A percentile compares a stretch with the other conserved stretches of the same genome.
phyloP scores from a whole-genome alignment of 768 basidiomycete genomes.

The Mycena galopus region DNA sequence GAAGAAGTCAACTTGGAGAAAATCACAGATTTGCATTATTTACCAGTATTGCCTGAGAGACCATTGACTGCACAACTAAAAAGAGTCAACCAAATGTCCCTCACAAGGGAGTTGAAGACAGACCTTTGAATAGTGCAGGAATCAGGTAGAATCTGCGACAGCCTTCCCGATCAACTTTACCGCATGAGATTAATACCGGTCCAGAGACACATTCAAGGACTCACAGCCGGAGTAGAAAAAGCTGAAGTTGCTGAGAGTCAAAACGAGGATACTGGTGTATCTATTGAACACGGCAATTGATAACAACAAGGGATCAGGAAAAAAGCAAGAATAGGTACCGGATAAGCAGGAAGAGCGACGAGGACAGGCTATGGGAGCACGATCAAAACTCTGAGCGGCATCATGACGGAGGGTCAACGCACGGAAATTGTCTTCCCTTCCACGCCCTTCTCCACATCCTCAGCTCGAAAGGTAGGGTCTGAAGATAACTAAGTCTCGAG shows the following conservation, averaged over 20 bases:
- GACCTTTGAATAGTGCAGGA: constrained; percentile 75
- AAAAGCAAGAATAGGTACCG: constrained; percentile 49
- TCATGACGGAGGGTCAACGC: constrained; percentile 34
- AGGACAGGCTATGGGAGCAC: not conserved
- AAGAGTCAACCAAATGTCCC: constrained; percentile 7
- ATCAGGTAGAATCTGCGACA: constrained; percentile 66
- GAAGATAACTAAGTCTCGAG: constrained; percentile 53
- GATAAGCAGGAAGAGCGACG: constrained; percentile 47
- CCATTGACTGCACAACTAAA: constrained; percentile 71
- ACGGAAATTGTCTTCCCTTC: constrained; percentile 55
- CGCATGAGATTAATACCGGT: not conserved
- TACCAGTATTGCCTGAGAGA: constrained; percentile 75
- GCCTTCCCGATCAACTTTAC: constrained; percentile 32
- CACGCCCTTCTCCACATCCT: constrained; percentile 59
- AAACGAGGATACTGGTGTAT: constrained; percentile 58
- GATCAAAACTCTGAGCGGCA: not conserved
- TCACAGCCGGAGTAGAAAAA: constrained; percentile 58
- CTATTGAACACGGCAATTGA: constrained; percentile 41
- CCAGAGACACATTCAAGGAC: not conserved
- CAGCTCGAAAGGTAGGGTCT: constrained; percentile 59
- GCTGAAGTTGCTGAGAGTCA: constrained; percentile 68
- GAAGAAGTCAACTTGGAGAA: not conserved
- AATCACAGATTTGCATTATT: not conserved
- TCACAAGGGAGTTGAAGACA: constrained; percentile 15
- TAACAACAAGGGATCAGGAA: not conserved